These are phyloP conservation scores for Schizopora paradoxa DNA, from an alignment of 1,284 basidiomycete species.

Conservation along the genomic window DNA sequence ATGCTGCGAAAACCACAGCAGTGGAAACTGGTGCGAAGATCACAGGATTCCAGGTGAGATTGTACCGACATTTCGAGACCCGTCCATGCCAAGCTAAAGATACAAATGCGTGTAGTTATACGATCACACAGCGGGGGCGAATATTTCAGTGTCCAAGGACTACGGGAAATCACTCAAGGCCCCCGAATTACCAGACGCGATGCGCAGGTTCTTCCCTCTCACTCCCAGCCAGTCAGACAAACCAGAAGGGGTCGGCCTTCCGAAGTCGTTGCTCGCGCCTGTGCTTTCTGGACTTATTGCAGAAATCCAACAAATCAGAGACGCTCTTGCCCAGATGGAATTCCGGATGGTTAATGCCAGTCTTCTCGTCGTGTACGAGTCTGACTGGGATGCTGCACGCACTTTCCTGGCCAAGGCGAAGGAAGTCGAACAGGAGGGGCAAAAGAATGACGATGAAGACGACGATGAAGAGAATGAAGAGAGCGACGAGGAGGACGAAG, in stretches of 20 bases:
- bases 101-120: conserved; percentile 54
- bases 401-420: conserved; percentile 28
- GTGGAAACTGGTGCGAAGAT: conserved; percentile 72
- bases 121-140: conserved; percentile 48
- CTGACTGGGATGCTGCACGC: conserved; percentile 43
- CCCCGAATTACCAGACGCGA: conserved; percentile 66
- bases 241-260: conserved; percentile 20
- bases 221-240: conserved; percentile 20
- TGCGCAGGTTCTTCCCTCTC: conserved; percentile 76
- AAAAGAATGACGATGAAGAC: conserved; percentile 32
- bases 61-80: no score
- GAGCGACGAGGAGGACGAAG: conserved; percentile 29
- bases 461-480: conserved; percentile 34
- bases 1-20: conserved; percentile 69
- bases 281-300: conserved; percentile 59
- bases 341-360: conserved; percentile 81
- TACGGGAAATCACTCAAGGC: conserved; percentile 78
- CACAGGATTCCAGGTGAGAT: conserved; percentile 87
- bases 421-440: background rate
- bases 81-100: background rate
- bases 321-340: conserved; percentile 52
- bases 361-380: conserved; percentile 83
- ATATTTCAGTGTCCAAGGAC: conserved; percentile 63
- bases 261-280: conserved; percentile 41
- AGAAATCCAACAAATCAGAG: conserved; percentile 52